phyloP scores from a whole-genome alignment of 129 eudicot species.

The Pseudognaphalium luteoalbum region DNA sequence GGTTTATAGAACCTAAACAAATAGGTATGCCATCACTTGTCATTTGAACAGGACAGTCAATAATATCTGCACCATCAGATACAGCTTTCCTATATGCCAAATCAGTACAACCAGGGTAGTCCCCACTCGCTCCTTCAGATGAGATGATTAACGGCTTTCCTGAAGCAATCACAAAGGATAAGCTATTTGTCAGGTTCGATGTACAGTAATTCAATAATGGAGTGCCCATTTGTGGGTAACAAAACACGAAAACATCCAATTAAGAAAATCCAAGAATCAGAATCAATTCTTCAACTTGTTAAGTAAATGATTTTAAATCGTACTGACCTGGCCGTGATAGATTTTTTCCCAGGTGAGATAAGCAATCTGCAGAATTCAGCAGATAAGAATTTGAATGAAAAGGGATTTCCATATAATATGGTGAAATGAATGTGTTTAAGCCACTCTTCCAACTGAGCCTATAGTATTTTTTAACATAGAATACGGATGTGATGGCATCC shows the following conservation, averaged over 20 bases:
- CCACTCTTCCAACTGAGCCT: slow-evolving; percentile 9
- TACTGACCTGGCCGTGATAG: slow-evolving; percentile 58
- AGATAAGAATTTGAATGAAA: slow-evolving; percentile 16
- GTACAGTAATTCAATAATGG: not conserved
- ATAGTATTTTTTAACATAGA: not conserved
- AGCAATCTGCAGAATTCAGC: slow-evolving; percentile 67
- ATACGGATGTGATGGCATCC: not conserved
- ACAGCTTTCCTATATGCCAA: slow-evolving; percentile 68
- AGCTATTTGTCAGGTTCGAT: slow-evolving; percentile 13
- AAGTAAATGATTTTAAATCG: not conserved
- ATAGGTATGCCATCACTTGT: slow-evolving; percentile 74
- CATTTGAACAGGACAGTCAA: slow-evolving; percentile 94
- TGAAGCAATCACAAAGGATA: slow-evolving; percentile 39
- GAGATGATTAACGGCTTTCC: slow-evolving; percentile 67
- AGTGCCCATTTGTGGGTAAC: not conserved
- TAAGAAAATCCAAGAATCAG: not conserved
- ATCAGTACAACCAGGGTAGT: slow-evolving; percentile 93
- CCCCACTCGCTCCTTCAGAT: slow-evolving; percentile 91
- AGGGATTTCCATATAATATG: slow-evolving; percentile 6
- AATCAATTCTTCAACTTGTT: slow-evolving; percentile 1
- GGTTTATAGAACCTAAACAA: slow-evolving; percentile 85
- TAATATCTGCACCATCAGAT: slow-evolving; percentile 84
- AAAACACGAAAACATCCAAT: slow-evolving; percentile 1
- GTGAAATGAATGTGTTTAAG: slow-evolving; percentile 5
- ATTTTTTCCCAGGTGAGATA: slow-evolving; percentile 59